Percentiles rank a stretch among this genome's conserved stretches.
Conservation (phyloP, 1,284 basidiomycete species). For the Bjerkandera adusta region DNA sequence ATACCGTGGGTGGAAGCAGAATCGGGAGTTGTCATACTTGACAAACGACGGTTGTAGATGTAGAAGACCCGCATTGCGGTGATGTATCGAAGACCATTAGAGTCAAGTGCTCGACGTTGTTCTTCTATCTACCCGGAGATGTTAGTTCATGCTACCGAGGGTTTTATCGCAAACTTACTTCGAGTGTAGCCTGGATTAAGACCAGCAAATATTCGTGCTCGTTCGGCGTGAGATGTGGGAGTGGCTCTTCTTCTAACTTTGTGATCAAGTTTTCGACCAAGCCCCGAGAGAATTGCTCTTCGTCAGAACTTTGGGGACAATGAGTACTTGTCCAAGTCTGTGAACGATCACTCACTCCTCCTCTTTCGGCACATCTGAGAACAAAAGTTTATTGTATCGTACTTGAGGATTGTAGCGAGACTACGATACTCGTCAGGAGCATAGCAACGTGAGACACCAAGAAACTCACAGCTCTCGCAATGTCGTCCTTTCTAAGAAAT, state of each 20-base stretch:
- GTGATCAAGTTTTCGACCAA: slow-evolving; percentile 64
- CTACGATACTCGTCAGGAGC: slow-evolving; percentile 8
- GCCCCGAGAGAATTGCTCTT: slow-evolving; percentile 60
- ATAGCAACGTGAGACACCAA: slow-evolving; percentile 16
- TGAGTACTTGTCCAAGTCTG: neutral
- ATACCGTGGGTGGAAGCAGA: slow-evolving; percentile 41
- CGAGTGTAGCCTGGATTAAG: slow-evolving; percentile 83
- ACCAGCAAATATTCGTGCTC: slow-evolving; percentile 81
- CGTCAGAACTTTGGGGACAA: slow-evolving; percentile 35
- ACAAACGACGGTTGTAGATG: slow-evolving; percentile 65
- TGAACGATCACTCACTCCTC: slow-evolving; percentile 45
- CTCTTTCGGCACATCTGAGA: slow-evolving; percentile 34
- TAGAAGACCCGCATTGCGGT: slow-evolving; percentile 86
- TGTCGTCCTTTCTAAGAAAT: slow-evolving; percentile 43
- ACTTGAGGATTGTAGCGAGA: slow-evolving; percentile 26
- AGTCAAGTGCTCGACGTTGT: slow-evolving; percentile 82
- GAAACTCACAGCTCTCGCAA: slow-evolving; percentile 23
- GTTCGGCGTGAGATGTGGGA: slow-evolving; percentile 70
- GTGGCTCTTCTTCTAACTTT: slow-evolving; percentile 57
- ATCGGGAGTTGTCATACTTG: slow-evolving; percentile 41
- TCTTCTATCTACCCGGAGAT: slow-evolving; percentile 71
- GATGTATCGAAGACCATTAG: slow-evolving; percentile 88
- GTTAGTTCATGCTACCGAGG: neutral
- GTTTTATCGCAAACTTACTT: slow-evolving; percentile 48
- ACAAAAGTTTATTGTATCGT: slow-evolving; percentile 44